These are phyloP conservation scores for Melanogaster broomeanus DNA, from an alignment of 768 basidiomycete genomes.

Conservation along the genomic window DNA sequence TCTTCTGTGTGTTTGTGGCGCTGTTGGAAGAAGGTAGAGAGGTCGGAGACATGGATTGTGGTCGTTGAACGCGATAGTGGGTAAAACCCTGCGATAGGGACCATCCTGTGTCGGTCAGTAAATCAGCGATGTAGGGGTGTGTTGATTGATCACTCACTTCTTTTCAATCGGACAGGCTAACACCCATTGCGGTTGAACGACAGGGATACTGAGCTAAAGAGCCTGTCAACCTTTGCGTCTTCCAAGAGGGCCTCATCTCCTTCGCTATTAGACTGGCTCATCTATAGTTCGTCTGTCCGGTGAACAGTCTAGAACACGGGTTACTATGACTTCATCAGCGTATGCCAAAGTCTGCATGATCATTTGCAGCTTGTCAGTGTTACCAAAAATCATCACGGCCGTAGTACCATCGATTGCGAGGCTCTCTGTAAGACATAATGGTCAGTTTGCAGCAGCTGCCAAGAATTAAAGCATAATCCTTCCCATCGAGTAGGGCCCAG, in stretches of 20 bases:
- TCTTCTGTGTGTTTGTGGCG: constrained; percentile 30
- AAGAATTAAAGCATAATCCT: no score
- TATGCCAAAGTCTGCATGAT: no score
- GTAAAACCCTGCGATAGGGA: constrained; percentile 81
- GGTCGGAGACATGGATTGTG: constrained; percentile 79
- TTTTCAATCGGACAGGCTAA: constrained; percentile 85
- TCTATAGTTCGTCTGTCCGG: no score
- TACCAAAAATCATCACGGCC: no score
- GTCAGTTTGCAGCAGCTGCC: no score
- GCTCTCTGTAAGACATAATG: no score
- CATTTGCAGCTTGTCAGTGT: no score
- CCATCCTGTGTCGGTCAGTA: constrained; percentile 56
- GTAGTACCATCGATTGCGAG: no score
- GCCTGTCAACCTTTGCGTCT: constrained; percentile 85
- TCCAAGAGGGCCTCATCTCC: constrained; percentile 75
- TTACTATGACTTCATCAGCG: no score
- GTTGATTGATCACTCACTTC: constrained; percentile 52
- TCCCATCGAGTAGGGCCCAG: no score
- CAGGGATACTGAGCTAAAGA: constrained; percentile 88
- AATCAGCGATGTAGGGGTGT: not conserved
- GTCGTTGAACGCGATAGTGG: constrained; percentile 46
- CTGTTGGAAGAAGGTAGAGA: constrained; percentile 47
- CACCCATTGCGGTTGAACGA: constrained; percentile 95
- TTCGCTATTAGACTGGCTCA: no score
- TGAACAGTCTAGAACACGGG: no score